phyloP scores from a whole-genome alignment of 2,329 filamentous ascomycete species.

The Allantophomopsis lycopodina region DNA sequence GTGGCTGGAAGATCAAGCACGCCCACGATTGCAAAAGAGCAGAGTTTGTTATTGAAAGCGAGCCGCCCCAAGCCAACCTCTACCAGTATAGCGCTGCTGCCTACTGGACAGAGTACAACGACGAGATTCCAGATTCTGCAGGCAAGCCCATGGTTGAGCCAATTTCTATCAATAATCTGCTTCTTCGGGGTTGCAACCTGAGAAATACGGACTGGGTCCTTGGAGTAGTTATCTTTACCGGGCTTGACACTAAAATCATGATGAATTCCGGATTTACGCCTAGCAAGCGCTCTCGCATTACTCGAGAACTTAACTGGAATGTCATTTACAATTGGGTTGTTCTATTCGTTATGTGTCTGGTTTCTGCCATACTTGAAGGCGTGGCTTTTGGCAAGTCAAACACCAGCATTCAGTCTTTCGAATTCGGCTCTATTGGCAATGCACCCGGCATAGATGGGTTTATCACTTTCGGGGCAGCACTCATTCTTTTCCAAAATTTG shows the following conservation, averaged over 20 bases:
- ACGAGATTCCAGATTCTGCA: conserved; percentile 44
- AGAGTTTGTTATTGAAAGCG: conserved; percentile 80
- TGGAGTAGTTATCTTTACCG: conserved; percentile 86
- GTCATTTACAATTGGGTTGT: conserved; percentile 94
- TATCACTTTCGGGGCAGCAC: conserved; percentile 89
- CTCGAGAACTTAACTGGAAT: conserved; percentile 91
- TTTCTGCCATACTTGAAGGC: conserved; percentile 76
- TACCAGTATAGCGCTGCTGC: conserved; percentile 91
- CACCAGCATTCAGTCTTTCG: conserved; percentile 69
- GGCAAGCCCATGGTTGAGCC: conserved; percentile 77
- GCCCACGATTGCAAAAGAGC: conserved; percentile 85
- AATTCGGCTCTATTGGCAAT: conserved; percentile 70
- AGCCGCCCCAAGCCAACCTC: conserved; percentile 81
- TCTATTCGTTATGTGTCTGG: conserved; percentile 76
- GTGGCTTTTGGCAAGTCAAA: conserved; percentile 63
- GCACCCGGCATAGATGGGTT: conserved; percentile 70
- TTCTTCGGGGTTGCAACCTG: conserved; percentile 84
- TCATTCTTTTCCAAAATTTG: conserved; percentile 97
- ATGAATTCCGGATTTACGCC: conserved; percentile 94
- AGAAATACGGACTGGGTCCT: conserved; percentile 95
- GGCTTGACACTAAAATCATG: conserved; percentile 98
- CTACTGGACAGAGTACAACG: conserved; percentile 67
- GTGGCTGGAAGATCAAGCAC: conserved; percentile 70
- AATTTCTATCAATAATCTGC: conserved; percentile 86
- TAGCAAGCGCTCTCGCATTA: conserved; percentile 82